Conservation (phyloP, 2,329 filamentous ascomycete genomes). For the Penicillium sp. region DNA sequence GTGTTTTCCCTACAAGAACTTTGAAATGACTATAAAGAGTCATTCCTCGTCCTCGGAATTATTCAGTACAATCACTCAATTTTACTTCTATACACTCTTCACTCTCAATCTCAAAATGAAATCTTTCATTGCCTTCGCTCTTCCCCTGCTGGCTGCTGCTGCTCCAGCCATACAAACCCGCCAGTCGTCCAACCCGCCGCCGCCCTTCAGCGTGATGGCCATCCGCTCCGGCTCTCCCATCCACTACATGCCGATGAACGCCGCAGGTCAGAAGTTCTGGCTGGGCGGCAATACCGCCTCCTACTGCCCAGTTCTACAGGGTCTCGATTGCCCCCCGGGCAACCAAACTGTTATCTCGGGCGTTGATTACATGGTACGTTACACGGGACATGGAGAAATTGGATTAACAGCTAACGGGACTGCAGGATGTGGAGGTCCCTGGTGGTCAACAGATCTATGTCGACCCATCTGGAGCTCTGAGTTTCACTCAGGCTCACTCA, state of each 20-base stretch:
- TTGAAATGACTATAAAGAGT: not conserved
- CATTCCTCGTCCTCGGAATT: not conserved
- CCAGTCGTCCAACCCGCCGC: constrained; percentile 18
- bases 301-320: constrained; percentile 46
- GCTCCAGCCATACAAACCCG: constrained; percentile 15
- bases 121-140: constrained; percentile 20
- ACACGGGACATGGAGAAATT: not conserved
- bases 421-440: constrained; percentile 51
- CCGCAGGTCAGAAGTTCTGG: constrained; percentile 47
- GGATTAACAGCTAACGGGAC: constrained; percentile 17
- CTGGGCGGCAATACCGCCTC: constrained; percentile 45
- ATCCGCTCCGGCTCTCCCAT: constrained; percentile 47
- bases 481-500: constrained; percentile 56
- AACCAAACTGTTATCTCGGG: constrained; percentile 46
- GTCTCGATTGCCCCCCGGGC: constrained; percentile 42
- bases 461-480: constrained; percentile 49
- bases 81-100: not conserved
- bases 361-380: constrained; percentile 33
- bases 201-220: constrained; percentile 43
- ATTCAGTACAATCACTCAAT: not conserved
- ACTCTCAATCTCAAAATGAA: constrained; percentile 22
- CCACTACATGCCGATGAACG: constrained; percentile 46
- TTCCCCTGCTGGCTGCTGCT: constrained; percentile 28
- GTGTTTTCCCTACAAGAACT: not conserved
- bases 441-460: constrained; percentile 61